Base-by-base conservation (phyloP, 2,329 filamentous ascomycete genomes). In the Fusarium sp. region DNA sequence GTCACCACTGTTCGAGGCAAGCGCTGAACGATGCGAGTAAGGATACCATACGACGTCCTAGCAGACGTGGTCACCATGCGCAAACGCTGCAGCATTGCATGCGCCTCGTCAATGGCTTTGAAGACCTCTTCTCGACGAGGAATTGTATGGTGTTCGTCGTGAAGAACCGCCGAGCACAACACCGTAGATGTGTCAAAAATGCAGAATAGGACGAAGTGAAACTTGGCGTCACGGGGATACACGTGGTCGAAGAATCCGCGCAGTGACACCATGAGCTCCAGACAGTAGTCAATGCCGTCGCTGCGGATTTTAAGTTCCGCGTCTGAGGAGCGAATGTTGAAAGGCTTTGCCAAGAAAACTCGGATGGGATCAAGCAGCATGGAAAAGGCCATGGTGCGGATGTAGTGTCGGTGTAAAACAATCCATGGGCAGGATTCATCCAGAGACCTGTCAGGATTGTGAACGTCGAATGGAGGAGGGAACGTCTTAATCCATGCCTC, bases 161-260 rank as follows among this genome's bases (percentile, higher is more conserved):
- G 85, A 6, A 87, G 79, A 7, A 88, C 77, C 3, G 85, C 82
- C 0, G 85, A 87, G 75, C 84, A 87, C 6, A 87, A 73, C 16
- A 86, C 77, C 1, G 86, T 84, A 1, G 85, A 81, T 0, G 84
- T 85, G 64, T 88, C 85, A 48, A 88, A 88, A 34, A 87, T 82
- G 44, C 80, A 78, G 60, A 87, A 88, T 0, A 85, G 76, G 7
- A 85, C 81, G 54, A 85, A 81, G 66, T 87, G 83, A 43, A 85
- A 86, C 37, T 84, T 86, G 7, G 82, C 80, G 46, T 86, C 83
- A 12, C 82, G 75, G 0, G 84, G 83, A 50, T 81, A 83, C 9
- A 83, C 77, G 37, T 82, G 78, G 16, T 84, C 76, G 54, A 86
- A 85, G 10, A 87, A 79, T 13, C 74, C 69, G 23, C 79, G 78